Evolutionary conservation across 1,284 basidiomycete genomes (phyloP).

Genomic region (Rhodotorula glutinis): DNA sequence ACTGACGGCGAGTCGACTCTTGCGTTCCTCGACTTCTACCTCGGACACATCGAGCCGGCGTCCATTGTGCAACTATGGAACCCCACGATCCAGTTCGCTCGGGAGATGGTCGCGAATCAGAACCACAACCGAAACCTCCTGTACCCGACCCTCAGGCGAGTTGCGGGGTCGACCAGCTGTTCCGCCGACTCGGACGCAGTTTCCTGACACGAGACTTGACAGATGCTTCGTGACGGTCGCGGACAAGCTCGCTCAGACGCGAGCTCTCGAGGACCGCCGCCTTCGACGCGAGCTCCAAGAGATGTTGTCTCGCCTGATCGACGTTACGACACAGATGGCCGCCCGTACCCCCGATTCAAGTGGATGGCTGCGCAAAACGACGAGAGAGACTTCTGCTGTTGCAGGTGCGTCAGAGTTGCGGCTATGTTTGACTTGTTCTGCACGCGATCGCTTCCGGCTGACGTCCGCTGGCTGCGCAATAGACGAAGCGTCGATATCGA

Average conservation of each 20-base stretch:
- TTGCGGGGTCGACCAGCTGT: not conserved
- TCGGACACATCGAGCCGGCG: constrained; percentile 79
- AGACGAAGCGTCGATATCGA: constrained; percentile 8
- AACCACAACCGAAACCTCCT: constrained; percentile 66
- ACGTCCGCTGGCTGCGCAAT: too few species aligned
- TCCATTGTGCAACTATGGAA: constrained; percentile 88
- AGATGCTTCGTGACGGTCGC: constrained; percentile 78
- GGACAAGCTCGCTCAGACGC: constrained; percentile 80
- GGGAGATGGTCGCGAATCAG: constrained; percentile 66
- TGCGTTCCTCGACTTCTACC: constrained; percentile 86
- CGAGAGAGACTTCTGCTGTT: too few species aligned
- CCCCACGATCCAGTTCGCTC: constrained; percentile 68
- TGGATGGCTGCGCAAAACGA: constrained; percentile 69
- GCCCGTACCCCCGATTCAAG: constrained; percentile 70
- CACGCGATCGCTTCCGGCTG: too few species aligned
- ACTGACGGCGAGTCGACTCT: constrained; percentile 50
- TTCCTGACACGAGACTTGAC: too few species aligned
- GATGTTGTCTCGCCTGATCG: constrained; percentile 77
- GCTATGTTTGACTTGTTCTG: too few species aligned
- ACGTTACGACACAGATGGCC: constrained; percentile 70
- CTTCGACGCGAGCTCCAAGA: constrained; percentile 90
- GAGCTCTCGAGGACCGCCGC: constrained; percentile 81
- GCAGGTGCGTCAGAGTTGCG: too few species aligned
- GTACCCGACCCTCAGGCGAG: constrained; percentile 70
- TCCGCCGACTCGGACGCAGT: too few species aligned